Conservation (phyloP, 331 rosid genomes). For the Dryas integrifolia region DNA sequence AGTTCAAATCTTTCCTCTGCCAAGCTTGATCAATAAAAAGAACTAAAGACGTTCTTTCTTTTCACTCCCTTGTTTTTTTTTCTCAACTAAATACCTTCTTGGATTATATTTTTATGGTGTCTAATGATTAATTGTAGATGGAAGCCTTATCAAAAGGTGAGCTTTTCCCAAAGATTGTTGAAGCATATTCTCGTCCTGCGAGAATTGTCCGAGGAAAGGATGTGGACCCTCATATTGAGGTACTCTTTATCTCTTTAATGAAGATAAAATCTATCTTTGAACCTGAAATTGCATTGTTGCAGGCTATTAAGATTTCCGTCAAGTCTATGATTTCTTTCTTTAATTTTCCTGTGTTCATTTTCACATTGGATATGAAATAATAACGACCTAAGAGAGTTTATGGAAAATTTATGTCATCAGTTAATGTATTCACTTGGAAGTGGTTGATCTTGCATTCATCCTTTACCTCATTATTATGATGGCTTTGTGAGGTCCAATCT, state of each 20-base stretch:
- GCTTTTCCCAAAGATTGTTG: slow-evolving; percentile 73
- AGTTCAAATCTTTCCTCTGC: not conserved
- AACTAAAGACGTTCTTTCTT: too few species aligned
- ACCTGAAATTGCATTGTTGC: not conserved
- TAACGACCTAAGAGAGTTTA: too few species aligned
- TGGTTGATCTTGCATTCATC: not conserved
- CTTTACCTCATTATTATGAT: not conserved
- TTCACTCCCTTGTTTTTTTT: too few species aligned
- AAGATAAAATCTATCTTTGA: not conserved
- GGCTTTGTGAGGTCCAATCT: not conserved
- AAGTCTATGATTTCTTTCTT: not conserved
- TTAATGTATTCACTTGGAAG: too few species aligned
- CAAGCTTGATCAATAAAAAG: too few species aligned
- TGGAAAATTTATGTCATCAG: too few species aligned
- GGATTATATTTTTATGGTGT: slow-evolving; percentile 13
- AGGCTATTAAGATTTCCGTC: not conserved
- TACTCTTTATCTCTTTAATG: slow-evolving; percentile 18
- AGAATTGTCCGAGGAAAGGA: slow-evolving; percentile 95
- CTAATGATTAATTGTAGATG: slow-evolving; percentile 57
- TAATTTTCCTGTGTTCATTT: too few species aligned
- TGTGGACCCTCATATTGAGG: slow-evolving; percentile 51
- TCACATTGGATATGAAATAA: too few species aligned
- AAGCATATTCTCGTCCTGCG: slow-evolving; percentile 94
- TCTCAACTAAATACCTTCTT: not conserved
- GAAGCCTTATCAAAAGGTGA: slow-evolving; percentile 63